These are phyloP conservation scores for Suhomyces kunorum DNA, from an alignment of 1,139 yeast genomes.

Conservation along the genomic window DNA sequence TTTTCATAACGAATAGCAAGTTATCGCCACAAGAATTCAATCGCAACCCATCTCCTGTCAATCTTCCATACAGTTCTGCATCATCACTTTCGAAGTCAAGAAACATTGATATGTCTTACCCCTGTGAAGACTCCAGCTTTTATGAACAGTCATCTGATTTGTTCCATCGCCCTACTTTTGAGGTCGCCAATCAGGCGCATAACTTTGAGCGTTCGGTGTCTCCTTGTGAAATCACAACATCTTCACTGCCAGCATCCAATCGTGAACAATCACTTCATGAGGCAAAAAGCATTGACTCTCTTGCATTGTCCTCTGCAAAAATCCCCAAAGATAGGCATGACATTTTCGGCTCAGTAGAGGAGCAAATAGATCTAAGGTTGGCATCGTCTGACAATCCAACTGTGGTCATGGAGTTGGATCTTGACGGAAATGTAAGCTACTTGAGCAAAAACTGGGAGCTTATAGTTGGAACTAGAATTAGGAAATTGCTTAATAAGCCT, in stretches of 20 bases:
- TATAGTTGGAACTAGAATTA: conserved; percentile 65
- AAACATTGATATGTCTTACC: neutral
- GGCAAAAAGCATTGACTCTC: conserved; percentile 7
- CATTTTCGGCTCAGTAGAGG: conserved; percentile 33
- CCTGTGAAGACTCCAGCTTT: conserved; percentile 1
- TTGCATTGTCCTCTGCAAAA: conserved; percentile 1
- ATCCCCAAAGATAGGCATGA: neutral
- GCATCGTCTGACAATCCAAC: conserved; percentile 75
- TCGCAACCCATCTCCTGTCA: neutral
- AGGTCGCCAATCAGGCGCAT: conserved; percentile 9
- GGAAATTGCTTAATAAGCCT: conserved; percentile 57
- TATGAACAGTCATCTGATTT: conserved; percentile 5
- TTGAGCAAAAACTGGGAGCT: conserved; percentile 76
- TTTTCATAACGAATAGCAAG: too few relatives aligned
- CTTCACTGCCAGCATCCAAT: conserved; percentile 11
- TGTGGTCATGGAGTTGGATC: conserved; percentile 81
- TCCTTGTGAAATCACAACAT: conserved; percentile 25
- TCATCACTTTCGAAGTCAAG: neutral
- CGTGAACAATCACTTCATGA: conserved; percentile 1
- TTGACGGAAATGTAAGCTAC: conserved; percentile 76
- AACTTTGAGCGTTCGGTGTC: conserved; percentile 32
- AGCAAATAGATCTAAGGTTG: conserved; percentile 46
- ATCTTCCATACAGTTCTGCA: neutral
- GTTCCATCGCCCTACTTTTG: conserved; percentile 29
- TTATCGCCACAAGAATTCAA: neutral